phyloP scores from a whole-genome alignment of 257 asterid genomes.

The Paulownia fortunei region DNA sequence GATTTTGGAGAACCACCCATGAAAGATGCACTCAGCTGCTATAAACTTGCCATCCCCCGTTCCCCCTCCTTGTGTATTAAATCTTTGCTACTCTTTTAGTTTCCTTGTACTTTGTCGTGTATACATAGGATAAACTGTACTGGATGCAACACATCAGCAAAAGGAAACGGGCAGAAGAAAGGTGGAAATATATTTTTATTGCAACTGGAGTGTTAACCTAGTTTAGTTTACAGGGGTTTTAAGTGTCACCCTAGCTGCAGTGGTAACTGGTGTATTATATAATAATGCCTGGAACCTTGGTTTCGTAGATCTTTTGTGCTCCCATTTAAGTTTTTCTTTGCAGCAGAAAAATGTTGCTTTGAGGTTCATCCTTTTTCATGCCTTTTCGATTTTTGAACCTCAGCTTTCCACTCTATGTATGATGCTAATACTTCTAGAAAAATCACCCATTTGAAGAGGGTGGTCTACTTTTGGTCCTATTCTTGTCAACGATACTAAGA shows the following conservation, averaged over 20 bases:
- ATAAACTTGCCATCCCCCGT: slow-evolving; percentile 5
- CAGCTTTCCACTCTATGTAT: no score
- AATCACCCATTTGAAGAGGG: no score
- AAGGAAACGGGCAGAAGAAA: slow-evolving; percentile 27
- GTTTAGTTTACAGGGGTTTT: slow-evolving; percentile 19
- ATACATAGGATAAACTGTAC: slow-evolving; percentile 34
- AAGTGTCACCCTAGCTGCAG: background rate
- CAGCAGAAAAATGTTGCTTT: no score
- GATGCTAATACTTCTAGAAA: no score
- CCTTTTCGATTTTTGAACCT: no score
- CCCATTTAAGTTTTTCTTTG: no score
- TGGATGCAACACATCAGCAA: slow-evolving; percentile 28
- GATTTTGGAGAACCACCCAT: slow-evolving; percentile 10
- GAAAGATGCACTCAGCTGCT: slow-evolving; percentile 28
- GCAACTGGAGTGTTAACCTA: slow-evolving; percentile 26
- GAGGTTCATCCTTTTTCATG: background rate
- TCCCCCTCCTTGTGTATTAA: slow-evolving; percentile 40
- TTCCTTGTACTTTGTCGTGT: slow-evolving; percentile 40
- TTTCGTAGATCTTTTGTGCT: background rate
- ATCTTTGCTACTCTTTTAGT: slow-evolving; percentile 29
- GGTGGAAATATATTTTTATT: slow-evolving; percentile 35
- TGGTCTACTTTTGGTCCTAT: no score
- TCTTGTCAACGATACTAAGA: no score
- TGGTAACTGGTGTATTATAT: slow-evolving; percentile 30
- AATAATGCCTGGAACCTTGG: slow-evolving; percentile 8